Conservation (phyloP, 371 early-diverging fungal genomes). For the Mortierella sp. region DNA sequence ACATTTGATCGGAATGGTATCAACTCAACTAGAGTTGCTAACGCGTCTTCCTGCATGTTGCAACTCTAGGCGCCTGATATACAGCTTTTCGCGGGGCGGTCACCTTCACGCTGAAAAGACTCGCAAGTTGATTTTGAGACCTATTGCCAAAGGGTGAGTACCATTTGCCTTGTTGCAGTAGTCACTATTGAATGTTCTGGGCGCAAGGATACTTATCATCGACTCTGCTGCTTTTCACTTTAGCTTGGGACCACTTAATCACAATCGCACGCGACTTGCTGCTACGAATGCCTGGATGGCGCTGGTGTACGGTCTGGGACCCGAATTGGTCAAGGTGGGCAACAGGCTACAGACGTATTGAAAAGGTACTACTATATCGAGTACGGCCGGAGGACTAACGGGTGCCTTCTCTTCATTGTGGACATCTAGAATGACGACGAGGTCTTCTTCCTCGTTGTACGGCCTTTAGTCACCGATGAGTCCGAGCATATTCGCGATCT, state of each 20-base stretch:
- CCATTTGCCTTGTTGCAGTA: neutral
- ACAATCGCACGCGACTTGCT: constrained; percentile 45
- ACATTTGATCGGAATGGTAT: neutral
- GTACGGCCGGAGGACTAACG: neutral
- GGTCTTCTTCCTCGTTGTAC: constrained; percentile 30
- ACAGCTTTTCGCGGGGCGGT: constrained; percentile 44
- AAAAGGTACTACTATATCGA: neutral
- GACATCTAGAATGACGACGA: constrained; percentile 19
- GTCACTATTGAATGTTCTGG: neutral
- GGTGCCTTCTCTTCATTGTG: neutral
- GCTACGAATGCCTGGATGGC: constrained; percentile 47
- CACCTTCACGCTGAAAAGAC: constrained; percentile 33
- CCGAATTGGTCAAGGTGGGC: constrained; percentile 31
- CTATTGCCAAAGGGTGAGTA: constrained; percentile 35
- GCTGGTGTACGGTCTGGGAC: constrained; percentile 38
- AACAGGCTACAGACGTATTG: neutral
- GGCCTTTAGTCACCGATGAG: constrained; percentile 24
- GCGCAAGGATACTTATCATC: neutral
- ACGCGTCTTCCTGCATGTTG: neutral
- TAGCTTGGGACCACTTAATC: constrained; percentile 24
- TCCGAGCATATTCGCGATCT: constrained; percentile 47
- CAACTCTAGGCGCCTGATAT: constrained; percentile 38
- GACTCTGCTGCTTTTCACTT: no score
- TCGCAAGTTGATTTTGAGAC: constrained; percentile 30
- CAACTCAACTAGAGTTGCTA: neutral